phyloP scores from a whole-genome alignment of 2,329 filamentous ascomycete species.

The Alternaria brassicicola region DNA sequence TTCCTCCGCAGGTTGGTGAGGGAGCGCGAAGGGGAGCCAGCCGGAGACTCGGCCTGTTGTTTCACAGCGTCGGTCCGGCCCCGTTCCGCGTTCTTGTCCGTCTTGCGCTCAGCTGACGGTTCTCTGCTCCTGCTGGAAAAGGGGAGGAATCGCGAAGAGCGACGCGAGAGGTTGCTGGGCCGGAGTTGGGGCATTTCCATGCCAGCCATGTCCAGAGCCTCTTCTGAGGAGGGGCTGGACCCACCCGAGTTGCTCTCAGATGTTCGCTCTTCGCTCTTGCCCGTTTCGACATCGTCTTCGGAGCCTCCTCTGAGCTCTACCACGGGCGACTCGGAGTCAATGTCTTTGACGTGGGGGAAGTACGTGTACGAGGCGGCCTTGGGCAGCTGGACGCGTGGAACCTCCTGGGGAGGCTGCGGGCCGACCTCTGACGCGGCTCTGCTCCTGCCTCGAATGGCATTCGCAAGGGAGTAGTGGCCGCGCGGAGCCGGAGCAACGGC shows the following conservation, averaged over 20 bases:
- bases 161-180: slow-evolving; percentile 41
- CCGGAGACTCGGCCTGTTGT: slow-evolving; percentile 32
- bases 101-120: slow-evolving; percentile 38
- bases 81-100: slow-evolving; percentile 33
- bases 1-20: slow-evolving; percentile 45
- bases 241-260: slow-evolving; percentile 52
- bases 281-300: slow-evolving; percentile 41
- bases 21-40: slow-evolving; percentile 39
- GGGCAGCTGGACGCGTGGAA: slow-evolving; percentile 39
- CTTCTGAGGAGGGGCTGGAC: slow-evolving; percentile 53
- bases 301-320: slow-evolving; percentile 40
- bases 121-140: slow-evolving; percentile 46
- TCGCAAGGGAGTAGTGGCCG: slow-evolving; percentile 40
- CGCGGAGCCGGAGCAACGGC: slow-evolving; percentile 40
- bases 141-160: slow-evolving; percentile 44
- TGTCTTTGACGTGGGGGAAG: slow-evolving; percentile 47
- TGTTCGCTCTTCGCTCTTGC: slow-evolving; percentile 38
- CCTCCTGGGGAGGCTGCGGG: slow-evolving; percentile 29
- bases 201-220: slow-evolving; percentile 34
- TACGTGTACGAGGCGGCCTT: slow-evolving; percentile 52
- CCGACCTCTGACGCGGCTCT: slow-evolving; percentile 43
- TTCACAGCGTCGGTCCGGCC: slow-evolving; percentile 36
- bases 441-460: slow-evolving; percentile 38
- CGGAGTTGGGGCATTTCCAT: slow-evolving; percentile 40
- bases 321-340: slow-evolving; percentile 39